These are phyloP conservation scores for Gilbertella persicaria DNA, from an alignment of 371 early-diverging fungal species.

Conservation along the genomic window DNA sequence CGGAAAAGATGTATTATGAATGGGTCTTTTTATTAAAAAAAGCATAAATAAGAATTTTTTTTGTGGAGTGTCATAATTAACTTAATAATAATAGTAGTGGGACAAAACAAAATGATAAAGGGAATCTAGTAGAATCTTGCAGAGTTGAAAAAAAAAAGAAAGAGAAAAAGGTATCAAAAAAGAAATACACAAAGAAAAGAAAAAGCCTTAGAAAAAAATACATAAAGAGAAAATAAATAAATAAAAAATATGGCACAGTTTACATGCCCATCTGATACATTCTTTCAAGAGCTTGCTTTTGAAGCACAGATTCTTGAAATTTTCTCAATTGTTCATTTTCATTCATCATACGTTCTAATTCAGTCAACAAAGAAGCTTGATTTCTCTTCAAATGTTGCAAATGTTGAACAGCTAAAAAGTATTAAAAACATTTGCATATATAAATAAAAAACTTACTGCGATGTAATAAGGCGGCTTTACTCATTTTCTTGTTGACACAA, in stretches of 20 bases:
- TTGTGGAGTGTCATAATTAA: constrained; percentile 1
- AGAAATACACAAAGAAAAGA: background rate
- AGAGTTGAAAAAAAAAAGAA: background rate
- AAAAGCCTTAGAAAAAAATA: constrained; percentile 1
- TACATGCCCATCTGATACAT: constrained; percentile 57
- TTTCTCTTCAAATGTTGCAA: constrained; percentile 51
- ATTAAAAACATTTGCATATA: background rate
- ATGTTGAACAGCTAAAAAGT: constrained; percentile 46
- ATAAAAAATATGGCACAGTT: constrained; percentile 7
- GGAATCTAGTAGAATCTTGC: background rate
- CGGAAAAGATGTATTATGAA: too few species aligned
- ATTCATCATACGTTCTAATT: constrained; percentile 45
- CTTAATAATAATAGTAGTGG: constrained; percentile 2
- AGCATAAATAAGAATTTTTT: constrained; percentile 1
- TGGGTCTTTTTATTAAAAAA: background rate
- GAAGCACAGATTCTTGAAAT: constrained; percentile 52
- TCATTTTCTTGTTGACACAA: constrained; percentile 58
- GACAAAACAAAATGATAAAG: background rate
- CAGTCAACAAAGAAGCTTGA: constrained; percentile 44
- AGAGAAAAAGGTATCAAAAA: background rate
- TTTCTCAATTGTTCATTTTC: constrained; percentile 56
- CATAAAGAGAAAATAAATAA: background rate
- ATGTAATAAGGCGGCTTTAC: constrained; percentile 56
- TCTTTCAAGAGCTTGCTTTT: constrained; percentile 55
- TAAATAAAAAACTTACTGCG: constrained; percentile 38